Base-by-base conservation (phyloP, 2,329 filamentous ascomycete genomes). In the Alternaria viburni region DNA sequence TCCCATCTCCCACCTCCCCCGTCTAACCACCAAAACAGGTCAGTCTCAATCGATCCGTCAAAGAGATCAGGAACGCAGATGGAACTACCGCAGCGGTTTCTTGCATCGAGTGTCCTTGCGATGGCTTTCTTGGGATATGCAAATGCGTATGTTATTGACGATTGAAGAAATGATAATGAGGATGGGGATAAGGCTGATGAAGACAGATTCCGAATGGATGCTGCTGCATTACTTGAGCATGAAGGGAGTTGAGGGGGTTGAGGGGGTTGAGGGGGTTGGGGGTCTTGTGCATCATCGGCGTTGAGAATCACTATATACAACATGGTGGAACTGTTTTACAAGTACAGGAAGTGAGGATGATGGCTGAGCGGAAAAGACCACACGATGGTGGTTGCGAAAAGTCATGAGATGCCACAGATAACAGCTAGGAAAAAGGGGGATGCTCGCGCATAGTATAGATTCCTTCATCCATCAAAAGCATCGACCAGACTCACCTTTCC, bases 51-150 rank as follows among this genome's bases (percentile, higher is more conserved):
- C 65, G 72, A 11, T 68, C 70, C 3, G 54, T 67, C 13, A 73
- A 70, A 44, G 60, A 67, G 4, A 36, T 67, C 10, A 68, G 65
- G 11, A 61, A 67, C 9, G 65, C 49, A 5, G 66, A 71, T 13
- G 64, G 65, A 11, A 64, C 65, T 4, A 54, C 62, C 6, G 17
- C 55, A 1, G 11, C 49, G 15, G 45, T 50, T 1, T 62, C 71
- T 6, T 76, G 74, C 52, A 54, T 76, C 26, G 68, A 74, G 17
- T 77, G 75, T 49, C 71, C 67, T 9, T 77, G 74, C 56, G 61
- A 66, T 13, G 69, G 69, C 23, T 75, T 70, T 13, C 17, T 36
- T 6, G 59, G 63, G 12, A 26, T 8, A 32, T 77, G 74, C 64
- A 70, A 43, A 63, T 77, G 75, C 55, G 75, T 76, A 54, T 65